Conservation (phyloP, 208 protist genomes). For the Leishmania major region DNA sequence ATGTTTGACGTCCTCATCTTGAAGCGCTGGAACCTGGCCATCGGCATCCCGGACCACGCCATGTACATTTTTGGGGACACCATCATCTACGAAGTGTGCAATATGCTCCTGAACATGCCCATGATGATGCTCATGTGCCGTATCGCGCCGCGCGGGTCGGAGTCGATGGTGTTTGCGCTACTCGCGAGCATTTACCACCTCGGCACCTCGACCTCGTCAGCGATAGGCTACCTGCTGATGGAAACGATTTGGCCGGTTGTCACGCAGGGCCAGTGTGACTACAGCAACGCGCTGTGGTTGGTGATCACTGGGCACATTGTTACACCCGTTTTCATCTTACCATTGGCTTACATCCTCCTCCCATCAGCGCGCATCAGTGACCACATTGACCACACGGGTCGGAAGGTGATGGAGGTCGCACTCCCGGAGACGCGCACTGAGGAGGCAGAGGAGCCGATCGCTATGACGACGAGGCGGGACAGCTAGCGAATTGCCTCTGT, state of each 20-base stretch:
- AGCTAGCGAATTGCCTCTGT: neutral
- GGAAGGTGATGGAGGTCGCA: slow-evolving; percentile 27
- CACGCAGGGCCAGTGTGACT: slow-evolving; percentile 57
- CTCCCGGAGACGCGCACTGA: neutral
- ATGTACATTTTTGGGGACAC: slow-evolving; percentile 77
- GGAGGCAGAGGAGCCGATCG: neutral
- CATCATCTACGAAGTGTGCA: slow-evolving; percentile 63
- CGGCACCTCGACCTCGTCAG: slow-evolving; percentile 41
- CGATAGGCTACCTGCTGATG: slow-evolving; percentile 57
- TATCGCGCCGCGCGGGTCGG: slow-evolving; percentile 81
- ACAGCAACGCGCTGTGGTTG: slow-evolving; percentile 34
- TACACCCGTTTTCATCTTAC: slow-evolving; percentile 30
- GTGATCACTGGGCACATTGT: slow-evolving; percentile 25
- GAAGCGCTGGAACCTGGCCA: slow-evolving; percentile 67
- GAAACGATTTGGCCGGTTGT: slow-evolving; percentile 56
- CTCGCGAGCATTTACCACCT: slow-evolving; percentile 76
- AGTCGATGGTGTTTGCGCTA: slow-evolving; percentile 79
- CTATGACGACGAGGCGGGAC: neutral
- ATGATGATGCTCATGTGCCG: slow-evolving; percentile 75
- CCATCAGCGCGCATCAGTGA: slow-evolving; percentile 61
- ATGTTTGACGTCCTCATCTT: slow-evolving; percentile 77
- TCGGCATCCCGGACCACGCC: slow-evolving; percentile 58
- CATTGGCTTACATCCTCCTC: slow-evolving; percentile 56
- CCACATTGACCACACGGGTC: slow-evolving; percentile 49
- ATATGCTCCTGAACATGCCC: slow-evolving; percentile 79